Percentiles rank a stretch among this genome's conserved stretches.
Evolutionary conservation across 73 alveolate species (phyloP).

Genomic region (Paramecium caudatum): DNA sequence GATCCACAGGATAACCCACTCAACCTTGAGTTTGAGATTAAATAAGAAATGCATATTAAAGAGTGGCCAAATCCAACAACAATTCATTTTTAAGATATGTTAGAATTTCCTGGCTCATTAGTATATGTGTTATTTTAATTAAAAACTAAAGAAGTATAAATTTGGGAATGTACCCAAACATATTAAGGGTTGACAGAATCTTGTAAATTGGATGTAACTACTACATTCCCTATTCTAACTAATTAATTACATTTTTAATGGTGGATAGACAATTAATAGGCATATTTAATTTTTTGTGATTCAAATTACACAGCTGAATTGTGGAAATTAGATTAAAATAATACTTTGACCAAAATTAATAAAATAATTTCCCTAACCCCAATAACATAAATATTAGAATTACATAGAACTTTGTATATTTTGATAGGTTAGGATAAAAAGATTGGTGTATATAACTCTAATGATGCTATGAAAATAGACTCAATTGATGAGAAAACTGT

Average conservation of each 20-base stretch:
- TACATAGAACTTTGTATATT: neutral
- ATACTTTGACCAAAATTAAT: neutral
- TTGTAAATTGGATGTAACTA: neutral
- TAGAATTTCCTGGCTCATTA: neutral
- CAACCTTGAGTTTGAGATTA: neutral
- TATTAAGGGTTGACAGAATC: neutral
- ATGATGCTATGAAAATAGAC: neutral
- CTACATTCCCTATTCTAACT: neutral
- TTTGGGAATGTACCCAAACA: neutral
- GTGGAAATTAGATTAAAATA: neutral
- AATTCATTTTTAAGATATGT: conserved; percentile 19
- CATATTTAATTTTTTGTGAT: conserved; percentile 9
- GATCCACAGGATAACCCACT: neutral
- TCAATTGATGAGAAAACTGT: conserved; percentile 4
- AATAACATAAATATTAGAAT: conserved; percentile 11
- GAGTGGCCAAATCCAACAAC: neutral
- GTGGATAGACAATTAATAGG: conserved; percentile 32
- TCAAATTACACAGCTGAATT: neutral
- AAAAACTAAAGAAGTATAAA: conserved; percentile 22
- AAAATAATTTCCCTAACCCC: neutral
- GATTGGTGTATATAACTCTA: neutral
- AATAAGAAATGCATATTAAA: neutral
- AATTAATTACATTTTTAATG: conserved; percentile 23
- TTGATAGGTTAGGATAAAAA: neutral
- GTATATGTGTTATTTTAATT: conserved; percentile 19